Base-by-base conservation (phyloP, 139 green algal genomes). In the Chlorella sp. region DNA sequence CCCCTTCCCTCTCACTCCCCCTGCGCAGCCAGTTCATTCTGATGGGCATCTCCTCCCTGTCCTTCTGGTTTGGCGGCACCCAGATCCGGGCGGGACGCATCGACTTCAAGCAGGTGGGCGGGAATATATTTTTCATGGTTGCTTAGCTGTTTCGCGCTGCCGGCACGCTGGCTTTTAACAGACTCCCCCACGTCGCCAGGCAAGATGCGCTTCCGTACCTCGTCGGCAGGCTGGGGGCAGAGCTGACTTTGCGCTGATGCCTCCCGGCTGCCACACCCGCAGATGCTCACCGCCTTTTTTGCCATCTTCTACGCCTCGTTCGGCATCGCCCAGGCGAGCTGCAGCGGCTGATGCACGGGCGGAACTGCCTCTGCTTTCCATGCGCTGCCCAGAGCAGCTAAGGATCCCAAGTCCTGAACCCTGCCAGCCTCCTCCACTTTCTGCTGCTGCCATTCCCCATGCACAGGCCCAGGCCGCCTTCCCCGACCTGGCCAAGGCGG, bases 1-100 rank as follows among this genome's bases (percentile, higher is more conserved):
- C 34, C 32, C 67, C 26, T 22, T 11, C 19, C 67, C 9, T 26
- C 16, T 11, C 34, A 2, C 34, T 28, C 67, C 6, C 16, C 34
- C 3, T 13, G 7, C 48, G 56, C 48, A 87, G 68, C 56, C 85
- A 94, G 65, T 83, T 89, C 44, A 87, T 93, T 24, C 94, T 94
- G 74, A 95, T 95, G 84, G 92, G 84, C 44, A 92, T 93, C 26
- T 92, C 95, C 78, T 90, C 93, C 30, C 67, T 98, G 36, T 78
- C 87, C 41, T 93, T 93, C 46, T 96, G 93, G 90, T 95, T 88
- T 70, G 92, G 87, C 38, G 88, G 88, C 36, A 86, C 73, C 41
- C 78, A 90, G 26, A 84, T 95, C 14, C 34, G 79, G 43, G 46
- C 76, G 1, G 88, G 88, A 0, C 44, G 87, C 4, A 73, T 85